phyloP scores from a whole-genome alignment of 352 stramenopile species.

The Globisporangium nagaii region DNA sequence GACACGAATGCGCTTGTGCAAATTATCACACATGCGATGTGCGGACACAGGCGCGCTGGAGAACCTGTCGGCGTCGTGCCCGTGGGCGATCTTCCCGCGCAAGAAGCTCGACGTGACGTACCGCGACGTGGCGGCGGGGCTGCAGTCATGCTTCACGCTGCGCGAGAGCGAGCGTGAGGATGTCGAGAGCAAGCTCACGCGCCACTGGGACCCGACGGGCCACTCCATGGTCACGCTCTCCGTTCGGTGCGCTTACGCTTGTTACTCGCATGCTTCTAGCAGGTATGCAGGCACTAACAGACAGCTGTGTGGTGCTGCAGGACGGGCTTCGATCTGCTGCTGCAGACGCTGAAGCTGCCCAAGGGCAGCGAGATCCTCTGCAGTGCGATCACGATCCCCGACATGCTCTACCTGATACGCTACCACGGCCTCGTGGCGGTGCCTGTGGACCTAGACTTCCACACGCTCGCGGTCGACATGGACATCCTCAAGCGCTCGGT shows the following conservation, averaged over 20 bases:
- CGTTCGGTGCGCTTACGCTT: constrained; percentile 36
- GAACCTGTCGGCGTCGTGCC: constrained; percentile 43
- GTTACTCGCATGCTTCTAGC: not conserved
- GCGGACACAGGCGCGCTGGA: constrained; percentile 44
- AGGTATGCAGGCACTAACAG: not conserved
- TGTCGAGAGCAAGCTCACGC: constrained; percentile 41
- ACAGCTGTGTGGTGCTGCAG: constrained; percentile 16
- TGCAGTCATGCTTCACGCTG: constrained; percentile 52
- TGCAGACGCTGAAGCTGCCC: constrained; percentile 72
- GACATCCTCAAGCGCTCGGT: constrained; percentile 35
- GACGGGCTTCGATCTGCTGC: constrained; percentile 75
- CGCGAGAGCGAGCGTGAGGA: constrained; percentile 49
- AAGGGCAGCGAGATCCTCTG: constrained; percentile 65
- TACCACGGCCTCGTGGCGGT: constrained; percentile 75
- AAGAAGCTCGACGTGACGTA: constrained; percentile 84
- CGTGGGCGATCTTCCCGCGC: constrained; percentile 75
- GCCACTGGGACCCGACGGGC: constrained; percentile 50
- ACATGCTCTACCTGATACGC: constrained; percentile 78
- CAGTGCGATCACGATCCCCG: constrained; percentile 79
- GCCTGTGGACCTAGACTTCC: constrained; percentile 57
- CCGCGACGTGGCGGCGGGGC: constrained; percentile 47
- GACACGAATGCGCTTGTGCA: no score
- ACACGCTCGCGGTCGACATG: constrained; percentile 58
- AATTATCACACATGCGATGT: not conserved
- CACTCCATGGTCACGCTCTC: constrained; percentile 68